Percentiles rank a stretch among this genome's conserved stretches.
Evolutionary conservation across 306 rosid genomes (phyloP).

Genomic region (Vicia faba): DNA sequence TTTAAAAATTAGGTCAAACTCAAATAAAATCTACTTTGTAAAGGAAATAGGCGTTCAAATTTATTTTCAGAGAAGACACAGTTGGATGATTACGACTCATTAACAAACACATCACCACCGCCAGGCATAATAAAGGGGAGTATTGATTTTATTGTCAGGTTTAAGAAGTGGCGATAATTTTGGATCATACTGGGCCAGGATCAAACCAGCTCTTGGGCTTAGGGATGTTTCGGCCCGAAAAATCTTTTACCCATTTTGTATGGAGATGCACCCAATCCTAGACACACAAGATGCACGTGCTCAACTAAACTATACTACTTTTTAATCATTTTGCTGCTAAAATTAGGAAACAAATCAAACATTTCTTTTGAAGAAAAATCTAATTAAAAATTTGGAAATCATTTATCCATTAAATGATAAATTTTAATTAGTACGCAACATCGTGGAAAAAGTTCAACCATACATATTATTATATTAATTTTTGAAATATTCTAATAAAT

Average conservation of each 20-base stretch:
- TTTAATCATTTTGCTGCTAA: not conserved
- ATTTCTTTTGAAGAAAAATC: too few relatives aligned
- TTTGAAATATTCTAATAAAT: not conserved
- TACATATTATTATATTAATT: not conserved
- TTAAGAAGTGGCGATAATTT: not conserved
- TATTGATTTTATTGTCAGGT: not conserved
- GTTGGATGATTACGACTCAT: slow-evolving; percentile 39
- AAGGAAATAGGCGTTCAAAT: slow-evolving; percentile 10
- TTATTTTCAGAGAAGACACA: slow-evolving; percentile 3
- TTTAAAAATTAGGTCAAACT: too few relatives aligned
- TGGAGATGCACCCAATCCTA: slow-evolving; percentile 32
- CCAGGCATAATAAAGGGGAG: not conserved
- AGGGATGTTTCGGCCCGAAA: not conserved
- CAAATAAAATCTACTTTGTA: not conserved
- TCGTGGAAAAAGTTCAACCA: too few relatives aligned
- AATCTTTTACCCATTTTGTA: slow-evolving; percentile 37
- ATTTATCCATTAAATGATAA: too few relatives aligned
- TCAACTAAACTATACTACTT: slow-evolving; percentile 5
- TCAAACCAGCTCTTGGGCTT: slow-evolving; percentile 32
- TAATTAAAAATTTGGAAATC: too few relatives aligned
- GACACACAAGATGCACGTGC: slow-evolving; percentile 34
- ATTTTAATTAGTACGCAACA: too few relatives aligned
- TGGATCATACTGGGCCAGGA: slow-evolving; percentile 32
- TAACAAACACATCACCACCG: slow-evolving; percentile 48
- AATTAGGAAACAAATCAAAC: not conserved